These are phyloP conservation scores for Nyssa sinensis DNA, from an alignment of 148 eudicot genomes.

Conservation along the genomic window DNA sequence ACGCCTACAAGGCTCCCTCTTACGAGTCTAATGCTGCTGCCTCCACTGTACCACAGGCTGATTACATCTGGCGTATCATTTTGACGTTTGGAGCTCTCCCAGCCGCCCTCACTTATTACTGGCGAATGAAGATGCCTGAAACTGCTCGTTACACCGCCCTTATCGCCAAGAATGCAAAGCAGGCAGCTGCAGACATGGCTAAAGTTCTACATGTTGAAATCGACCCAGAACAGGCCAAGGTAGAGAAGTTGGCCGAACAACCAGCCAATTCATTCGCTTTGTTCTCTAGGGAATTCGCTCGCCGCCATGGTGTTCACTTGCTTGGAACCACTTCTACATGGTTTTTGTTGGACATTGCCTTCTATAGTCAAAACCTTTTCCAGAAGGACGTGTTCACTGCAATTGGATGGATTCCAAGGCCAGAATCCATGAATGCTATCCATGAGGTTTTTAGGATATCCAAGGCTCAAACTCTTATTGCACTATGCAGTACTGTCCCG, in stretches of 20 bases:
- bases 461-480: constrained; percentile 59
- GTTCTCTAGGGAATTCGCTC: constrained; percentile 49
- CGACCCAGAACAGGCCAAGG: constrained; percentile 35
- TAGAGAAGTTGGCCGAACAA: constrained; percentile 18
- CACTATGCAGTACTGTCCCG: constrained; percentile 65
- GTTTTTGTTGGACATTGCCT: constrained; percentile 78
- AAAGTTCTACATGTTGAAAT: constrained; percentile 43
- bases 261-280: constrained; percentile 34
- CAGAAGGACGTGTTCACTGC: constrained; percentile 62
- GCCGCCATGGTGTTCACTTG: constrained; percentile 55
- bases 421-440: constrained; percentile 56
- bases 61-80: constrained; percentile 44
- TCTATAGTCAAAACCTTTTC: constrained; percentile 73
- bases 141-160: constrained; percentile 69
- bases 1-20: constrained; percentile 17
- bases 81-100: constrained; percentile 64
- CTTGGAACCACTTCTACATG: constrained; percentile 65
- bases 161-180: constrained; percentile 56
- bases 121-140: constrained; percentile 61
- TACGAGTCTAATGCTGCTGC: background rate
- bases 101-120: constrained; percentile 47
- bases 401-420: constrained; percentile 56
- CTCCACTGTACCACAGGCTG: constrained; percentile 35
- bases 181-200: constrained; percentile 61
- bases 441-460: constrained; percentile 56